phyloP scores from a whole-genome alignment of 1,284 basidiomycete genomes.

The Rhizoctonia solani region DNA sequence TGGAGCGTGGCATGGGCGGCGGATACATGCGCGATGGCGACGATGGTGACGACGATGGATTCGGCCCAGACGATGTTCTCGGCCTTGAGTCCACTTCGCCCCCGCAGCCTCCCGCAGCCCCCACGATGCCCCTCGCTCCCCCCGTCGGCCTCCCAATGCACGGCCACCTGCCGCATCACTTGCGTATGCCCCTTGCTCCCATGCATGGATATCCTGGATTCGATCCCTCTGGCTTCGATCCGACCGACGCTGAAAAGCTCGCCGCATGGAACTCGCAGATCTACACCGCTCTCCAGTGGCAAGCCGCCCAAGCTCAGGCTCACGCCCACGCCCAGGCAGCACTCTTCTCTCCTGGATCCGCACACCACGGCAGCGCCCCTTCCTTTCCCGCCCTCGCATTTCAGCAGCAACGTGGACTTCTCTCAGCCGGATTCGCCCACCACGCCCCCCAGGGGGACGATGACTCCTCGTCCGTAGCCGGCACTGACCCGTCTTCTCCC shows the following conservation, averaged over 20 bases:
- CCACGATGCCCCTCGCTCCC: slow-evolving; percentile 35
- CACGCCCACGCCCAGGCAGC: slow-evolving; percentile 31
- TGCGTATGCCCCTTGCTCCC: slow-evolving; percentile 35
- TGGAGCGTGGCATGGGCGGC: slow-evolving; percentile 59
- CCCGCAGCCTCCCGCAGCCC: slow-evolving; percentile 17
- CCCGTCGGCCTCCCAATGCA: slow-evolving; percentile 37
- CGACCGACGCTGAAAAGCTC: slow-evolving; percentile 44
- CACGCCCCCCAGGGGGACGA: no score
- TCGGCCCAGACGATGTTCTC: slow-evolving; percentile 29
- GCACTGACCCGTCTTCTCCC: no score
- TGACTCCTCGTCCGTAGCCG: no score
- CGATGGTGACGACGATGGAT: slow-evolving; percentile 47
- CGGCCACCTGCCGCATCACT: slow-evolving; percentile 37
- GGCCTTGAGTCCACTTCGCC: slow-evolving; percentile 31
- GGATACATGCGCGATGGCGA: slow-evolving; percentile 52
- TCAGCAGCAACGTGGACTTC: slow-evolving; percentile 5
- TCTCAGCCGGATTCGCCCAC: not conserved
- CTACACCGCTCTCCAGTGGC: slow-evolving; percentile 41
- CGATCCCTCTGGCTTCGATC: slow-evolving; percentile 12
- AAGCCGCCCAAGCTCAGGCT: slow-evolving; percentile 25
- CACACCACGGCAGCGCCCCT: slow-evolving; percentile 29
- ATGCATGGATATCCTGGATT: slow-evolving; percentile 18
- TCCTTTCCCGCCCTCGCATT: slow-evolving; percentile 3
- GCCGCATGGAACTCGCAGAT: slow-evolving; percentile 45
- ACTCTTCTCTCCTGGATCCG: slow-evolving; percentile 32